phyloP scores from a whole-genome alignment of 768 basidiomycete genomes.

The Phallus indusiatus region DNA sequence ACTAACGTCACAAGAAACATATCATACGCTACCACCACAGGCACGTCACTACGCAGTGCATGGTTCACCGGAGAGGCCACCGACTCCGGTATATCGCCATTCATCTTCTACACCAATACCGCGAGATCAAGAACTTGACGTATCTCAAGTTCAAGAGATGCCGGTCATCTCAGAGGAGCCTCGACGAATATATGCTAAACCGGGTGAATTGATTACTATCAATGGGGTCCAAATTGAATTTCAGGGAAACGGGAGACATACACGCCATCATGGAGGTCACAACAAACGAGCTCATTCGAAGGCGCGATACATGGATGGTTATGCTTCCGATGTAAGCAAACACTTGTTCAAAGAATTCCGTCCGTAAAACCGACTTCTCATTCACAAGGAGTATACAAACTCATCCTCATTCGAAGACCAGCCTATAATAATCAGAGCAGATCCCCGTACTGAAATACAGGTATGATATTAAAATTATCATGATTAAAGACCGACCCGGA shows the following conservation, averaged over 20 bases:
- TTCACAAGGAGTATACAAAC: neutral
- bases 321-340: conserved; percentile 3
- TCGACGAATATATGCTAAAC: conserved; percentile 4
- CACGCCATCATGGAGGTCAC: neutral
- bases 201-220: conserved; percentile 1
- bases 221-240: conserved; percentile 3
- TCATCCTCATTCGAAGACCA: conserved; percentile 2
- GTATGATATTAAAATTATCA: neutral
- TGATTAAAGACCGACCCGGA: neutral
- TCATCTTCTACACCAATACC: neutral
- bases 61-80: neutral
- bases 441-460: conserved; percentile 7
- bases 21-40: neutral
- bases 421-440: conserved; percentile 6
- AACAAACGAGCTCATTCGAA: neutral
- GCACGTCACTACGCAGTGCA: neutral
- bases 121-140: neutral
- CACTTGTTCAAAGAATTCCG: neutral
- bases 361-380: neutral
- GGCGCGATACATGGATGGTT: neutral
- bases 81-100: neutral
- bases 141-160: neutral
- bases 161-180: conserved; percentile 1
- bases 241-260: neutral
- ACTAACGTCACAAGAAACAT: neutral